A percentile compares a stretch with the other conserved stretches of the same genome.
Evolutionary conservation across 768 basidiomycete genomes (phyloP).

Genomic region (Dioszegia hungarica): DNA sequence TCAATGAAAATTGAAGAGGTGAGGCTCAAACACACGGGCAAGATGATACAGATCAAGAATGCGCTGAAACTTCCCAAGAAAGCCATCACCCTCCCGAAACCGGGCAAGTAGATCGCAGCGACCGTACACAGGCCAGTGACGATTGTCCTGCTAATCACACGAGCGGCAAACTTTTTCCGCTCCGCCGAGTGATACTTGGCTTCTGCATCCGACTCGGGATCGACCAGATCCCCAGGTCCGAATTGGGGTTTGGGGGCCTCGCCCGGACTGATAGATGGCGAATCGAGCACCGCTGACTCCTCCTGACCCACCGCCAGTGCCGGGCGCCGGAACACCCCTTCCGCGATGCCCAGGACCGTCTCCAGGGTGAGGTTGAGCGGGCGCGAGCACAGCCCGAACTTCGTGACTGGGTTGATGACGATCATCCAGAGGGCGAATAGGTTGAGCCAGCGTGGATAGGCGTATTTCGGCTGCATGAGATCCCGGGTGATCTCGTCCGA

Average conservation of each 20-base stretch:
- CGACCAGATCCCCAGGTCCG: too few relatives aligned
- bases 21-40: constrained; percentile 64
- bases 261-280: too few relatives aligned
- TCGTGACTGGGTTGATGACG: constrained; percentile 56
- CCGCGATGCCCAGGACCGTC: not conserved
- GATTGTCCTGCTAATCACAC: constrained; percentile 58
- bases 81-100: constrained; percentile 71
- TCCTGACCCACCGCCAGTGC: too few relatives aligned
- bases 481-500: constrained; percentile 85
- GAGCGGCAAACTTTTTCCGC: constrained; percentile 1
- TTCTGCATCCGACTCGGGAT: not conserved
- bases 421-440: constrained; percentile 77
- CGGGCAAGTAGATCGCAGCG: constrained; percentile 70
- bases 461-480: constrained; percentile 57
- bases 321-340: not conserved
- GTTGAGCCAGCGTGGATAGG: constrained; percentile 69
- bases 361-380: constrained; percentile 56
- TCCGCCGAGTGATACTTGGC: not conserved
- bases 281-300: not conserved
- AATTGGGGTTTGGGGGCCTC: too few relatives aligned
- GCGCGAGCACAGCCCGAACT: constrained; percentile 77
- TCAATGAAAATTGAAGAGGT: too few relatives aligned
- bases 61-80: constrained; percentile 88
- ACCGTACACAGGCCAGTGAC: constrained; percentile 61
- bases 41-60: constrained; percentile 67